Conservation (phyloP, 2,329 filamentous ascomycete species). For the Pseudocercospora fuligena region DNA sequence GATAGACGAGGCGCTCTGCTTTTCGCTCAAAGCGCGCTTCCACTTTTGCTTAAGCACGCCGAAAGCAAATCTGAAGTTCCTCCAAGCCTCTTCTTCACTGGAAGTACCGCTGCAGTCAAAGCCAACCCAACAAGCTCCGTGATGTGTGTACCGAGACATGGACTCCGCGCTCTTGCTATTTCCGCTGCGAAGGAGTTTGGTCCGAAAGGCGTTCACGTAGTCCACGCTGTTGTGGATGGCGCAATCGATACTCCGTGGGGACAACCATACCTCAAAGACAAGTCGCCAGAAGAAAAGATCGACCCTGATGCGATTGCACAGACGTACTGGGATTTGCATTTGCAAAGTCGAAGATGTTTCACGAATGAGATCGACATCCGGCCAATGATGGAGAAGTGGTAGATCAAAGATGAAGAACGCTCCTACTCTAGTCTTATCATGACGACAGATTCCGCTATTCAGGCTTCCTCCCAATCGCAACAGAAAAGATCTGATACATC, state of each 20-base stretch:
- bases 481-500: slow-evolving; percentile 18
- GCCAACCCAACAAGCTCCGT: slow-evolving; percentile 60
- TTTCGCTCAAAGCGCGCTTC: slow-evolving; percentile 74
- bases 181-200: slow-evolving; percentile 81
- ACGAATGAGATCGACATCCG: slow-evolving; percentile 80
- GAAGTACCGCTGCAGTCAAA: slow-evolving; percentile 77
- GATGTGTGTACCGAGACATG: slow-evolving; percentile 65
- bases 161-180: slow-evolving; percentile 65
- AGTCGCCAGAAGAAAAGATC: slow-evolving; percentile 68
- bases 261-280: slow-evolving; percentile 60
- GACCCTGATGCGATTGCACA: slow-evolving; percentile 82
- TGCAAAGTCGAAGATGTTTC: slow-evolving; percentile 76
- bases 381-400: slow-evolving; percentile 83
- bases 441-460: not conserved
- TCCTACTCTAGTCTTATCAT: not conserved
- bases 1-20: slow-evolving; percentile 68
- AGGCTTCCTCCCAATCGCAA: slow-evolving; percentile 23
- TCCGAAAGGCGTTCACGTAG: slow-evolving; percentile 79
- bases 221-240: slow-evolving; percentile 75
- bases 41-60: slow-evolving; percentile 68
- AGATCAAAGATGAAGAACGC: slow-evolving; percentile 26
- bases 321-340: slow-evolving; percentile 81
- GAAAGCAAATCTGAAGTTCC: slow-evolving; percentile 60
- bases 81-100: slow-evolving; percentile 82
- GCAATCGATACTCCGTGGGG: slow-evolving; percentile 78